phyloP scores from a whole-genome alignment of 2,329 filamentous ascomycete species.

The Stachybotrys elegans region DNA sequence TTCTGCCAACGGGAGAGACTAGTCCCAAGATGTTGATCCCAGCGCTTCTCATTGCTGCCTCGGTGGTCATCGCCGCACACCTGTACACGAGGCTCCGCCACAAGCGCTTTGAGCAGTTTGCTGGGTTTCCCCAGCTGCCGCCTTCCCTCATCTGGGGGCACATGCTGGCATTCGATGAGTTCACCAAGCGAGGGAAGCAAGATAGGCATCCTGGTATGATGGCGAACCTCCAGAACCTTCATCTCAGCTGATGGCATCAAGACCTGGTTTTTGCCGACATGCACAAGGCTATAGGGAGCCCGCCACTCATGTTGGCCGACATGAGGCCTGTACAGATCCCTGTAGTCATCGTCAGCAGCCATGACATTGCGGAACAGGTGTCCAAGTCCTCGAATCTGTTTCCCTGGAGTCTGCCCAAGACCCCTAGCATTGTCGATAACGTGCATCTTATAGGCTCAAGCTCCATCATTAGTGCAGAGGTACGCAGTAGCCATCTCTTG shows the following conservation, averaged over 20 bases:
- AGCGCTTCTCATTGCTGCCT: conserved; percentile 1
- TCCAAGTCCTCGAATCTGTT: conserved; percentile 22
- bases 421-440: conserved; percentile 5
- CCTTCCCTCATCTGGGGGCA: conserved; percentile 2
- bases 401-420: conserved; percentile 26
- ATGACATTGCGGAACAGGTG: conserved; percentile 32
- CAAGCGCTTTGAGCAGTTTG: conserved; percentile 7
- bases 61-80: neutral
- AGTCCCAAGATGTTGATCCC: too few species aligned
- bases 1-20: too few species aligned
- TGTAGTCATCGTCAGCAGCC: conserved; percentile 24
- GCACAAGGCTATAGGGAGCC: conserved; percentile 21
- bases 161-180: neutral
- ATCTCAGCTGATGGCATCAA: too few species aligned
- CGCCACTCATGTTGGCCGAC: conserved; percentile 28
- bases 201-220: neutral
- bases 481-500: neutral
- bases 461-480: conserved; percentile 5
- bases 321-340: conserved; percentile 25
- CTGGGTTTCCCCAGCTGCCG: conserved; percentile 3
- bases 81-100: conserved; percentile 13
- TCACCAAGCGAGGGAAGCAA: neutral
- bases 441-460: conserved; percentile 3
- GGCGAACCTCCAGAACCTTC: too few species aligned
- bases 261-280: conserved; percentile 15